Evolutionary conservation across 2,329 filamentous ascomycete genomes (phyloP).

Genomic region (Hymenoscyphus fructigenus): DNA sequence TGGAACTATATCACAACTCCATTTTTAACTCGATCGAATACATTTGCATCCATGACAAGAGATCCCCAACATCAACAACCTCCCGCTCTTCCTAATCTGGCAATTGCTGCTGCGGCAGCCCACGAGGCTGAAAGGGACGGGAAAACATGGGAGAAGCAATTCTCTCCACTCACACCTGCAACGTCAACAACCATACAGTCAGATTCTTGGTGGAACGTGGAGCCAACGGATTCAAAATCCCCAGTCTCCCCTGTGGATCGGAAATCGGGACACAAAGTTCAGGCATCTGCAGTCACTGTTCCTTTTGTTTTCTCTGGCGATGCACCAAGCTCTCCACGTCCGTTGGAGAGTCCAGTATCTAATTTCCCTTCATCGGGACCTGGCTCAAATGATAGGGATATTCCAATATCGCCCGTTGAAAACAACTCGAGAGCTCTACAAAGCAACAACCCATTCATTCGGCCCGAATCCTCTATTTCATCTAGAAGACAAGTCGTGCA

Average conservation of each 20-base stretch:
- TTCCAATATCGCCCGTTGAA: conserved; percentile 19
- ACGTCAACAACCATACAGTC: conserved; percentile 33
- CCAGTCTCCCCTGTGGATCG: conserved; percentile 21
- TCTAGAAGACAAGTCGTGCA: conserved; percentile 12
- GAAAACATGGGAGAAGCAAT: conserved; percentile 36
- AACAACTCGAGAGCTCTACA: conserved; percentile 17
- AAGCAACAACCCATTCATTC: conserved; percentile 32
- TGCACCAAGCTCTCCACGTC: conserved; percentile 12
- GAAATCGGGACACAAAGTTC: conserved; percentile 31
- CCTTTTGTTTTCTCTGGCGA: conserved; percentile 27
- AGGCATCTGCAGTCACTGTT: conserved; percentile 30
- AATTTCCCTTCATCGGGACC: conserved; percentile 9
- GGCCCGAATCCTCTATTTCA: conserved; percentile 17
- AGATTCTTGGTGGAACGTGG: conserved; percentile 42
- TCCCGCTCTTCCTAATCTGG: conserved; percentile 37
- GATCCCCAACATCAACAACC: conserved; percentile 21
- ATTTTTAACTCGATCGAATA: conserved; percentile 48
- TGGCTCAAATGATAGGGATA: conserved; percentile 20
- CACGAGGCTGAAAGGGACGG: conserved; percentile 26
- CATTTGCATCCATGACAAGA: conserved; percentile 27
- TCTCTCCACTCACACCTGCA: conserved; percentile 34
- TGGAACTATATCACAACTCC: conserved; percentile 77
- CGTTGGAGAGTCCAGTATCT: conserved; percentile 12
- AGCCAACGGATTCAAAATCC: conserved; percentile 24
- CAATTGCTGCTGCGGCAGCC: conserved; percentile 34